Evolutionary conservation across 441 rosid genomes (phyloP), one percentile per base, ranked within the genome.

Genomic region (Manihot esculenta): DNA sequence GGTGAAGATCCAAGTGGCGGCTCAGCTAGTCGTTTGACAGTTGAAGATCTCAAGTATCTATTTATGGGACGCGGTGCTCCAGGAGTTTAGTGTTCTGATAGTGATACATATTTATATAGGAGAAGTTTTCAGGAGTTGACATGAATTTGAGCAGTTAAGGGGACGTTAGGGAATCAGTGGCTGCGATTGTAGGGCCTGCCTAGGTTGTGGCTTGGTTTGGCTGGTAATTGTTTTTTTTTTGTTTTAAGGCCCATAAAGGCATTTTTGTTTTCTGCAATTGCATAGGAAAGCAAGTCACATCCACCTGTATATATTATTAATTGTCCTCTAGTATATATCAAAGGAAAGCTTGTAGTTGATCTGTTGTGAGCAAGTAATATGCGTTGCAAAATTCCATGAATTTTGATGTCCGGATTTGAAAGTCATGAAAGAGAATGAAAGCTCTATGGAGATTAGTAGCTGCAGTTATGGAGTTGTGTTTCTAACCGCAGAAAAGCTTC

Each of bases 1-100:
- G 99, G 98, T 42, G 98, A 94, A 79, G 99, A 94, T 66, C 85
- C 85, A 63, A 84, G 85, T 21, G 97, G 96, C 71, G 80, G 85
- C 64, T 71, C 92, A 24, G 85, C 85, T 7, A 72, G 89, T 62
- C 88, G 96, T 69, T 81, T 91, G 66, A 94, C 97, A 0, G 88
- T 82, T 62, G 94, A 89, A 38, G 99, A 94, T 80, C 96, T 94
- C 70, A 90, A 77, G 44, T 87, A 83, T 83, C 84, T 90, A 26
- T 90, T 94, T 68, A 86, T 69, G 88, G 77, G 83, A 66, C 83
- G 72, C 70, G 63, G 68, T 45, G 57, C 58, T 26, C 55, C 50
- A 30, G 10, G 7, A 65, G 66, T 51, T n/a, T 50, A 27, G 48
- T 61, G 13, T 13, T 44, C 54, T 49, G 9, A 47, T 18, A 10